These are phyloP conservation scores for Vigna angularis DNA, from an alignment of 306 rosid species.

Conservation along the genomic window DNA sequence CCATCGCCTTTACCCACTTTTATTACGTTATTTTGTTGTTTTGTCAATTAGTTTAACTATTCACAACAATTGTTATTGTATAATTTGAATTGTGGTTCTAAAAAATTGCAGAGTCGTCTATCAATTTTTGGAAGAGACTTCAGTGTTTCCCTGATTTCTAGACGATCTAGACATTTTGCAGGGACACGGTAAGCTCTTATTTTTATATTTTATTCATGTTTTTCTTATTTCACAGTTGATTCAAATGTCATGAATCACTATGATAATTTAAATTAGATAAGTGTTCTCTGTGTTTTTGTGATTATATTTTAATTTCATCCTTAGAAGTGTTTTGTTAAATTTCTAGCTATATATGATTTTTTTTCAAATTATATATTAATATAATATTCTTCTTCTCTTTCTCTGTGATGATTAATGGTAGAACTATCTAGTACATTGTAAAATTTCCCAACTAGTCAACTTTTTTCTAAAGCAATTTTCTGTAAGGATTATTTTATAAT, in stretches of 20 bases:
- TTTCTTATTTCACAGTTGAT: conserved; percentile 25
- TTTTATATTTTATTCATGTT: conserved; percentile 28
- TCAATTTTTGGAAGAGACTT: conserved; percentile 96
- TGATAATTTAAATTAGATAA: conserved; percentile 15
- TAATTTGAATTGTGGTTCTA: conserved; percentile 33
- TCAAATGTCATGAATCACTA: conserved; percentile 26
- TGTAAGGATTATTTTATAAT: neutral
- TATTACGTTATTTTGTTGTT: conserved; percentile 34
- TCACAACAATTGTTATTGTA: neutral
- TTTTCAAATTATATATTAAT: neutral
- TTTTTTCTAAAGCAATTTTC: conserved; percentile 10
- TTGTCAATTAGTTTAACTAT: conserved; percentile 24
- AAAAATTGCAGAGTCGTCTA: conserved; percentile 69
- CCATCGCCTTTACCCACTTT: neutral
- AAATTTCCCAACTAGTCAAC: neutral
- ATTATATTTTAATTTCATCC: conserved; percentile 29
- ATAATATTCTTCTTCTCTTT: neutral
- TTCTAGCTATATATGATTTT: conserved; percentile 6
- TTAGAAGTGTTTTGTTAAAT: conserved; percentile 28
- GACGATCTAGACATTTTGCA: conserved; percentile 98
- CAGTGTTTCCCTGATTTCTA: conserved; percentile 80
- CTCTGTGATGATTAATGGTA: conserved; percentile 25
- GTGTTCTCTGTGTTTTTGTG: neutral
- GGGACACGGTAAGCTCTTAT: conserved; percentile 83
- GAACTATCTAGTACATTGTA: conserved; percentile 12